Conservation (phyloP, 495 filamentous ascomycete genomes). For the Daldinia vernicosa region DNA sequence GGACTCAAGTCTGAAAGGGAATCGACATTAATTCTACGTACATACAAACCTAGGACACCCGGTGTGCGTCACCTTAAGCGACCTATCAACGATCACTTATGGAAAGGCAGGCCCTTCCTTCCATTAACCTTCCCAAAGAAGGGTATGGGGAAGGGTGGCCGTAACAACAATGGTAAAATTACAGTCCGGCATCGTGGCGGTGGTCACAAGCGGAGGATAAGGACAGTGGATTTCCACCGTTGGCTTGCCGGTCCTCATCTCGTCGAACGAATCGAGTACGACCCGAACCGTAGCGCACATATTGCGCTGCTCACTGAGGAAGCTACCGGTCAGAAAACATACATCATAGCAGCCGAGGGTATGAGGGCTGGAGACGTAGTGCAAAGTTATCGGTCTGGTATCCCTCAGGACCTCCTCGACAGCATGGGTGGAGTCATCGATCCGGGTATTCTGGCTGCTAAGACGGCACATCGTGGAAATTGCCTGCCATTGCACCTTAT, state of each 20-base stretch:
- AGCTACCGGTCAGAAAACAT: conserved; percentile 73
- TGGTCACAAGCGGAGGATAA: conserved; percentile 88
- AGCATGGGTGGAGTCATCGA: conserved; percentile 92
- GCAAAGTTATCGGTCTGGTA: conserved; percentile 87
- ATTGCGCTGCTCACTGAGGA: conserved; percentile 85
- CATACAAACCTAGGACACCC: conserved; percentile 93
- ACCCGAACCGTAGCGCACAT: conserved; percentile 91
- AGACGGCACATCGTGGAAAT: conserved; percentile 93
- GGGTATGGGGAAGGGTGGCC: conserved; percentile 89
- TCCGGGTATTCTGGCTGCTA: conserved; percentile 92
- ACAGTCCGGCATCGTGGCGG: conserved; percentile 92
- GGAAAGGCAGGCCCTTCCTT: conserved; percentile 86
- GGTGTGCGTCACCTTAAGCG: conserved; percentile 90
- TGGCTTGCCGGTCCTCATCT: conserved; percentile 77
- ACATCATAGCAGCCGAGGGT: conserved; percentile 92
- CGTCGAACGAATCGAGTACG: conserved; percentile 95
- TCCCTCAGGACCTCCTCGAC: conserved; percentile 81
- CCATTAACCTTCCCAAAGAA: conserved; percentile 89
- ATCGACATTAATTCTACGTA: conserved; percentile 66
- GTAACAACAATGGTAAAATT: conserved; percentile 84
- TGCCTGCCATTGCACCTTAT: conserved; percentile 95
- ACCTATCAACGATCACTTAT: conserved; percentile 94
- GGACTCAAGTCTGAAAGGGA: conserved; percentile 45
- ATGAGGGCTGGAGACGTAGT: conserved; percentile 91
- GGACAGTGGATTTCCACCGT: conserved; percentile 87